phyloP scores from a whole-genome alignment of 2,329 filamentous ascomycete species.

The Cryphonectria parasitica region DNA sequence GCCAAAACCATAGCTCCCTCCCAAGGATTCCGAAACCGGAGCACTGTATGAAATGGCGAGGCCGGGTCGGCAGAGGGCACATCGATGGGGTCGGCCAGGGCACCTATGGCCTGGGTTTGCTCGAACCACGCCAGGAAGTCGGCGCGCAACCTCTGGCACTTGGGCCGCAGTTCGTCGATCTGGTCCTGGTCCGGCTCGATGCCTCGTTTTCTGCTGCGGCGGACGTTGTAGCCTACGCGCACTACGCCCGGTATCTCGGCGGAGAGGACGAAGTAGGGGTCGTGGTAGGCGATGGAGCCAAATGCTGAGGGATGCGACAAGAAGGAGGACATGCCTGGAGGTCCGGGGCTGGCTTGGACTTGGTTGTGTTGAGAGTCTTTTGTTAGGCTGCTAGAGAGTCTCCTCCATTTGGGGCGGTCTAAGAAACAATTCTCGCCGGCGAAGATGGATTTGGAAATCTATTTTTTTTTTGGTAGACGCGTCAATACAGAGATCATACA shows the following conservation, averaged over 20 bases:
- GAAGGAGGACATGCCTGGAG: neutral
- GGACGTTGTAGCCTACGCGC: constrained; percentile 39
- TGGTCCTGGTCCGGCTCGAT: constrained; percentile 36
- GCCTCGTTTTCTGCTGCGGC: constrained; percentile 36
- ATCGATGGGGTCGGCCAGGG: constrained; percentile 36
- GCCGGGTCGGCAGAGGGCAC: constrained; percentile 37
- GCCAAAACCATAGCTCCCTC: constrained; percentile 41
- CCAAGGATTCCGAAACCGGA: constrained; percentile 40
- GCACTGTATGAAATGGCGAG: constrained; percentile 40
- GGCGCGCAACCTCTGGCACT: constrained; percentile 37
- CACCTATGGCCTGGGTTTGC: constrained; percentile 30
- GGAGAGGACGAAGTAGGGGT: constrained; percentile 41
- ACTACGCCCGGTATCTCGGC: constrained; percentile 42
- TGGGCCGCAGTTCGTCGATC: constrained; percentile 37
- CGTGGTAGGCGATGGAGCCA: constrained; percentile 28
- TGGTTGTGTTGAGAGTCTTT: constrained; percentile 31
- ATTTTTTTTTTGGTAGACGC: neutral
- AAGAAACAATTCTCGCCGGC: constrained; percentile 44
- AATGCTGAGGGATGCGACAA: neutral
- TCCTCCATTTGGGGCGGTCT: constrained; percentile 42
- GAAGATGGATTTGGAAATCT: constrained; percentile 47
- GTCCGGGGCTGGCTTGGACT: constrained; percentile 9
- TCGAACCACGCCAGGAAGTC: constrained; percentile 41
- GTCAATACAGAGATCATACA: neutral
- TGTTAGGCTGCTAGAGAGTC: constrained; percentile 40